A percentile compares a stretch with the other conserved stretches of the same genome.
These are phyloP conservation scores for Nitzschia palea DNA, from an alignment of 108 stramenopile genomes.

Conservation along the genomic window DNA sequence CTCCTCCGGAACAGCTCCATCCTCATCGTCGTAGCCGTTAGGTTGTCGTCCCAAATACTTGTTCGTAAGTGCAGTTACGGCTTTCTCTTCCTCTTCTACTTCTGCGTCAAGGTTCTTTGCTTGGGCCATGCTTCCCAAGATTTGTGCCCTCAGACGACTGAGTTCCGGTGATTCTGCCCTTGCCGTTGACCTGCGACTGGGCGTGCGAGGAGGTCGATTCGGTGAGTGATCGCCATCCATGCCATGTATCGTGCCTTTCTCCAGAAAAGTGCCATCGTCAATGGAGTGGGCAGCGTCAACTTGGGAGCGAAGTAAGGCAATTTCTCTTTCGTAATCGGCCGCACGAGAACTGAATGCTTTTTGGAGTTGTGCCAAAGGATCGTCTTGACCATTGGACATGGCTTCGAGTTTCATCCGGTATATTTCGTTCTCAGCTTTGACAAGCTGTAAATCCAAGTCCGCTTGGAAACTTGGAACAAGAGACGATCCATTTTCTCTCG, in stretches of 20 bases:
- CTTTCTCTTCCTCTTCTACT: constrained; percentile 34
- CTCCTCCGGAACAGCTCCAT: neutral
- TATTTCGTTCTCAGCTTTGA: constrained; percentile 46
- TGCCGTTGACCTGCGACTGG: neutral
- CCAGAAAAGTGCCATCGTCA: neutral
- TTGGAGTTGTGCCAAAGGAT: constrained; percentile 13
- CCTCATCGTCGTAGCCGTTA: constrained; percentile 14
- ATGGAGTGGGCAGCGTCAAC: neutral
- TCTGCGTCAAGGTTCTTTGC: constrained; percentile 29
- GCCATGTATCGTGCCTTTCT: too few relatives aligned
- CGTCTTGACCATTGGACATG: constrained; percentile 6
- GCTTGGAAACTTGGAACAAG: neutral
- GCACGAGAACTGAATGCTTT: constrained; percentile 31
- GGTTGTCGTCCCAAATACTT: constrained; percentile 17
- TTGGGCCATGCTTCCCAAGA: constrained; percentile 34
- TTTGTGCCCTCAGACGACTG: constrained; percentile 30
- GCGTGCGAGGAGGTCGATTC: neutral
- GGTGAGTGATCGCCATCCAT: neutral
- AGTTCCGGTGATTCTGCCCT: constrained; percentile 35
- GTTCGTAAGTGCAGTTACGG: constrained; percentile 19
- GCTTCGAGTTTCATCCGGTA: constrained; percentile 31
- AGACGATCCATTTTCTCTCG: neutral
- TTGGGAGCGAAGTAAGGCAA: constrained; percentile 33
- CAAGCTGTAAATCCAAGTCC: constrained; percentile 6
- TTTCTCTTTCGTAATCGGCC: constrained; percentile 48